Percentiles rank a stretch among this genome's conserved stretches.
These are phyloP conservation scores for Chaetothyriales sp. DNA, from an alignment of 2,329 filamentous ascomycete species.

Conservation along the genomic window DNA sequence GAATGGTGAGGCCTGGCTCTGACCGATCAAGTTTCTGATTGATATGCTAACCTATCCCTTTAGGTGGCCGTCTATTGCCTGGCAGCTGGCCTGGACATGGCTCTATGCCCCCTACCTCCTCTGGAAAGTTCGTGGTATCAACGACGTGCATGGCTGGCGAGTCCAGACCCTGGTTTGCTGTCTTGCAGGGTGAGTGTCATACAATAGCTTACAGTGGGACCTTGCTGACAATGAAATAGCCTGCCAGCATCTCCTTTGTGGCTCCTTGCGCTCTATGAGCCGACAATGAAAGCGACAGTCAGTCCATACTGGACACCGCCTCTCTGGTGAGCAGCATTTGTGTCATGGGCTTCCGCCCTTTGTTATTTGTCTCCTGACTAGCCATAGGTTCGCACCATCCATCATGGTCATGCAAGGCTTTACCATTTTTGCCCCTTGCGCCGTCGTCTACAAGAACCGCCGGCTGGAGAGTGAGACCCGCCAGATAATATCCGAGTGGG, in stretches of 20 bases:
- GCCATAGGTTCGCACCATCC: conserved; percentile 37
- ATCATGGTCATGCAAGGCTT: conserved; percentile 50
- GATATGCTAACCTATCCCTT: conserved; percentile 4
- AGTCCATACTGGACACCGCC: conserved; percentile 45
- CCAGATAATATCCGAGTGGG: conserved; percentile 26
- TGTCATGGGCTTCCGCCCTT: too few species aligned
- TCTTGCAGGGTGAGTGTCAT: conserved; percentile 28
- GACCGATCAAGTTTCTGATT: neutral
- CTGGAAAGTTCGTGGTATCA: conserved; percentile 45
- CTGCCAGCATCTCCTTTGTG: conserved; percentile 53
- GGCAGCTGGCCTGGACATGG: conserved; percentile 51
- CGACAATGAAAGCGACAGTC: conserved; percentile 27
- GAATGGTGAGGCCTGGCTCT: conserved; percentile 40
- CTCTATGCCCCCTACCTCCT: conserved; percentile 46
- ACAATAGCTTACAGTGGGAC: neutral
- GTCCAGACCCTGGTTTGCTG: conserved; percentile 43
- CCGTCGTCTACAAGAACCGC: conserved; percentile 34
- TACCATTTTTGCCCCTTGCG: conserved; percentile 48
- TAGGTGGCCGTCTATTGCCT: conserved; percentile 46
- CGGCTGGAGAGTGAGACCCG: conserved; percentile 23
- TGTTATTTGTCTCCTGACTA: conserved; percentile 3
- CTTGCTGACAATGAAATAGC: conserved; percentile 22
- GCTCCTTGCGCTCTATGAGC: conserved; percentile 42
- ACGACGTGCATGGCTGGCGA: conserved; percentile 52
- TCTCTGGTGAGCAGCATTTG: conserved; percentile 36